Percentiles rank a stretch among this genome's conserved stretches.
Evolutionary conservation across 345 rosid genomes (phyloP).

Genomic region (Microthlaspi erraticum): DNA sequence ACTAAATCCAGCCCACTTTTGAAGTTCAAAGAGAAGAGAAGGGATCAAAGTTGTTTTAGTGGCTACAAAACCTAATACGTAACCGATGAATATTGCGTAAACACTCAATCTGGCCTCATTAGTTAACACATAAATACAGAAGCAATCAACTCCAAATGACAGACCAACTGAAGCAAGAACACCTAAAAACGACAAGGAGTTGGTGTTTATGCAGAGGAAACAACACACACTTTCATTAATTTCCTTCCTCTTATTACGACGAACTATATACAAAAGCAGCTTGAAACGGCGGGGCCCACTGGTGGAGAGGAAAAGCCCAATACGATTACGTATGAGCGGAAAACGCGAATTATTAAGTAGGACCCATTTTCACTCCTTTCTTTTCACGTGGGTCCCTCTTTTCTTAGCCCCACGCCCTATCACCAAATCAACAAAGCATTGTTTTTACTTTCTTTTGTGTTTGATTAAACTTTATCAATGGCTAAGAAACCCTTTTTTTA

Average conservation of each 20-base stretch:
- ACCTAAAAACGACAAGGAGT: conserved; percentile 11
- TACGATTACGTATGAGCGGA: conserved; percentile 4
- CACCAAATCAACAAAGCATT: background rate
- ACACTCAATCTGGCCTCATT: no score
- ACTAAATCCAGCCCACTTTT: no score
- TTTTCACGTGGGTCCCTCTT: conserved; percentile 18
- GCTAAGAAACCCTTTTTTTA: background rate
- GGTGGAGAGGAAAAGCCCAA: conserved; percentile 37
- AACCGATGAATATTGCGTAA: no score
- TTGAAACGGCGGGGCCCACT: conserved; percentile 8
- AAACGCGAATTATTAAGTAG: conserved; percentile 33
- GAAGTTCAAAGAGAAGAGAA: no score
- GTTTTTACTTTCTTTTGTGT: background rate
- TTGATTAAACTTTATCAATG: background rate
- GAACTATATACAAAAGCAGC: no score
- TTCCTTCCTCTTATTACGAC: background rate
- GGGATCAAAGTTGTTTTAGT: no score
- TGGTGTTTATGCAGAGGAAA: background rate
- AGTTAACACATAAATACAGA: no score
- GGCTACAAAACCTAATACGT: no score
- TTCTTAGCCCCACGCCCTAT: conserved; percentile 17
- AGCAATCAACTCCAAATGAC: no score
- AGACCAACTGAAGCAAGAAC: background rate
- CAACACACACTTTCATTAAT: background rate
- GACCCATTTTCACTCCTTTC: conserved; percentile 31